Conservation (phyloP, 179 eudicot species). For the Vitellaria paradoxa region DNA sequence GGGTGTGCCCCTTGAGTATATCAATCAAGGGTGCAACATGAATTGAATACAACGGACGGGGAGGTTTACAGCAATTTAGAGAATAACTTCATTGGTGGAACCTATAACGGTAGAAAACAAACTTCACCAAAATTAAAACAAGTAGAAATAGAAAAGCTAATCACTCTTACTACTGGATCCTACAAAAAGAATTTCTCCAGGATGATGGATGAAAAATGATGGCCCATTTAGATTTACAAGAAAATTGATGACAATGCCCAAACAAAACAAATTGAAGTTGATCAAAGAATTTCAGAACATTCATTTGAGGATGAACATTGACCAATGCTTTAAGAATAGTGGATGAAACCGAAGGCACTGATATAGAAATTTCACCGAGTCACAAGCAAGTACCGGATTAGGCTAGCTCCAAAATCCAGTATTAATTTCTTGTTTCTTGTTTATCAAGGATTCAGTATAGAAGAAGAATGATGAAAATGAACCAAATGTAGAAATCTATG, state of each 20-base stretch:
- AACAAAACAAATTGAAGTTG: slow-evolving; percentile 2
- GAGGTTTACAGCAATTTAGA: not conserved
- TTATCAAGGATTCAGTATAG: not conserved
- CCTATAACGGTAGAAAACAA: not conserved
- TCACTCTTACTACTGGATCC: not conserved
- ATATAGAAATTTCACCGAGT: not conserved
- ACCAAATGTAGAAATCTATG: too few species aligned
- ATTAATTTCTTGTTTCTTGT: not conserved
- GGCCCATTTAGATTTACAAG: not conserved
- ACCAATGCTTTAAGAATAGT: not conserved
- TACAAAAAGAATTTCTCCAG: not conserved
- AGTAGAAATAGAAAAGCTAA: not conserved
- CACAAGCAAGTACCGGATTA: not conserved
- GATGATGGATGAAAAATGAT: not conserved
- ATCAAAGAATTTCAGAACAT: not conserved
- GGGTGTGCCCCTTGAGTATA: too few species aligned
- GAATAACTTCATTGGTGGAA: not conserved
- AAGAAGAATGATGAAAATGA: too few species aligned
- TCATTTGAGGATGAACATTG: not conserved
- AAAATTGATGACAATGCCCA: not conserved
- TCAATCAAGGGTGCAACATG: not conserved
- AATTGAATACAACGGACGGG: not conserved
- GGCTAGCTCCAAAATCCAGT: not conserved
- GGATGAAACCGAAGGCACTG: not conserved
- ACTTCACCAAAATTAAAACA: not conserved